phyloP scores from a whole-genome alignment of 805 yeast genomes.

The Candida railenensis region DNA sequence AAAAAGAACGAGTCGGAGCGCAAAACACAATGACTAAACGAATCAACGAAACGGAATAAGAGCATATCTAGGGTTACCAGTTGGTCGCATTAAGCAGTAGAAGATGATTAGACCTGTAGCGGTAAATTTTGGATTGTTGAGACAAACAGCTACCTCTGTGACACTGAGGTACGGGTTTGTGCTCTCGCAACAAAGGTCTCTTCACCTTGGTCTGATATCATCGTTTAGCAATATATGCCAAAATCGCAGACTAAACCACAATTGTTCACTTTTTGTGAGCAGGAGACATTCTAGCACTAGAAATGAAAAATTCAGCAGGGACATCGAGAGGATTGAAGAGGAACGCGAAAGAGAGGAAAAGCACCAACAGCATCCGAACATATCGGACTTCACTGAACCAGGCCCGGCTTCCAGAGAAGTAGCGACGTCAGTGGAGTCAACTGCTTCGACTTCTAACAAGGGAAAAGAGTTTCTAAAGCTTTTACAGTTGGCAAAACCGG shows the following conservation, averaged over 20 bases:
- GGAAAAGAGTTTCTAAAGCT: slow-evolving; percentile 20
- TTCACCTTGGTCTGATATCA: not conserved
- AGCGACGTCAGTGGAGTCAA: not conserved
- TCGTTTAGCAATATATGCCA: not conserved
- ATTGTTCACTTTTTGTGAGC: not conserved
- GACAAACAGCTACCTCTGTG: not conserved
- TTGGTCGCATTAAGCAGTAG: not conserved
- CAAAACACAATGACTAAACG: not conserved
- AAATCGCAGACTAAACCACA: not conserved
- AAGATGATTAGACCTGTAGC: not conserved
- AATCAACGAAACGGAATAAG: not conserved
- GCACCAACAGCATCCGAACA: not conserved
- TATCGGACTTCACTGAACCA: not conserved
- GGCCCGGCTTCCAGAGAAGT: not conserved
- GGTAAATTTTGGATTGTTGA: not conserved
- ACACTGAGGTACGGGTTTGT: not conserved
- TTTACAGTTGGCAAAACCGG: slow-evolving; percentile 31
- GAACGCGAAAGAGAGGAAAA: not conserved
- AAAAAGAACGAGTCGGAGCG: not conserved
- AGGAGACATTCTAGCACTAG: not conserved
- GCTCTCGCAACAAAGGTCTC: not conserved
- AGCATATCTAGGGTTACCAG: not conserved
- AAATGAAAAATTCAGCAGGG: not conserved
- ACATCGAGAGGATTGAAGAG: not conserved
- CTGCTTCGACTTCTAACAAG: not conserved